Evolutionary conservation across 148 eudicot species (phyloP).

Genomic region (Nepenthes gracilis): DNA sequence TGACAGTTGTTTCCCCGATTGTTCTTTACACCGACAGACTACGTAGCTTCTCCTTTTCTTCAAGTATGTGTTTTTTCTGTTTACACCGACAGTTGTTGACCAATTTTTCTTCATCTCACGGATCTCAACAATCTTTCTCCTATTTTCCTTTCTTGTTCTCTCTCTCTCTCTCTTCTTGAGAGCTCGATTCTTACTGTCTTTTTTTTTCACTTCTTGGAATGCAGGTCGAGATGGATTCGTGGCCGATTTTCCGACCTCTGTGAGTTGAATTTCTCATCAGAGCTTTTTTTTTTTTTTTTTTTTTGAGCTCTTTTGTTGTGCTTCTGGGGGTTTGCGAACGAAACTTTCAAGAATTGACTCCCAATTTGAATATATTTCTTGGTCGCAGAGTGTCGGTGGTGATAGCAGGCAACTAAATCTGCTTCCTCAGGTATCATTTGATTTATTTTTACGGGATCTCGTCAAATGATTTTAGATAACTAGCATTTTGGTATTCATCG

Average conservation of each 20-base stretch:
- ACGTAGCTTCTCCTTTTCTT: constrained; percentile 28
- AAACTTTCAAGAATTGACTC: neutral
- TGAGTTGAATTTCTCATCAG: constrained; percentile 18
- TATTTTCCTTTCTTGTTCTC: neutral
- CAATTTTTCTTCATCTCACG: neutral
- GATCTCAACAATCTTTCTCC: neutral
- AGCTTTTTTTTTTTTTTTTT: neutral
- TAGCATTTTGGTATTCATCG: neutral
- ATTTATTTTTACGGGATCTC: neutral
- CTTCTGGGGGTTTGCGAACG: neutral
- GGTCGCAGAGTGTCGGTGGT: constrained; percentile 32
- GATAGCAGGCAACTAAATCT: constrained; percentile 40
- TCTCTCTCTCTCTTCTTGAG: neutral
- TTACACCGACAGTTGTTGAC: neutral
- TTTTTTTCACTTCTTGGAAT: constrained; percentile 1
- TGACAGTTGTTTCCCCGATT: constrained; percentile 74
- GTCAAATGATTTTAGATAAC: neutral
- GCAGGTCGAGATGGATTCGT: constrained; percentile 33
- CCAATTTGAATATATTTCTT: constrained; percentile 2
- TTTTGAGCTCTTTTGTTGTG: neutral
- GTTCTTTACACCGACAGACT: constrained; percentile 66
- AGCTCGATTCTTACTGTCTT: neutral
- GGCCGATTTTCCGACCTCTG: constrained; percentile 45
- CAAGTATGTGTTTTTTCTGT: constrained; percentile 11
- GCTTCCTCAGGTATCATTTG: constrained; percentile 48